Evolutionary conservation across 345 rosid genomes (phyloP).

Genomic region (Hibiscus mutabilis): DNA sequence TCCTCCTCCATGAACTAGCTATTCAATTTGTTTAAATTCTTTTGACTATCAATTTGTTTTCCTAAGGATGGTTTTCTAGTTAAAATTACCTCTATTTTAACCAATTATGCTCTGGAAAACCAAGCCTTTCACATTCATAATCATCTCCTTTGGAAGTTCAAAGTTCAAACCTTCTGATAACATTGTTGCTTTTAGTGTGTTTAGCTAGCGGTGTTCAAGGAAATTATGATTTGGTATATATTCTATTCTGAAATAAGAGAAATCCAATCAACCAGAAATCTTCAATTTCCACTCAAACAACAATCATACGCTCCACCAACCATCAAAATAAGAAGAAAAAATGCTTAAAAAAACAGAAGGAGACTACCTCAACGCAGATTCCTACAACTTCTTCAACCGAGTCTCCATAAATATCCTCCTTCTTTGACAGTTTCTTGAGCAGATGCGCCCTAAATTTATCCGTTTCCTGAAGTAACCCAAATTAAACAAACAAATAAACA

Average conservation of each 20-base stretch:
- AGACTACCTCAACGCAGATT: constrained; percentile 69
- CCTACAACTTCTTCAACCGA: constrained; percentile 62
- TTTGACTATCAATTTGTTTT: no score
- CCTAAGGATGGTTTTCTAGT: background rate
- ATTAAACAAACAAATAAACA: background rate
- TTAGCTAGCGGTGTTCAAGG: background rate
- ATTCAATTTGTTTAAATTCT: background rate
- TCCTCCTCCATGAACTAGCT: background rate
- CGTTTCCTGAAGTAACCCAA: constrained; percentile 51
- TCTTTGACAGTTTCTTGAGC: constrained; percentile 52
- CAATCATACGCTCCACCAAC: no score
- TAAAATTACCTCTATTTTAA: background rate
- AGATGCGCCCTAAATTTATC: constrained; percentile 68
- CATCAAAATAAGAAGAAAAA: background rate
- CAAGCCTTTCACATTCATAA: background rate
- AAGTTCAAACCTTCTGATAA: background rate
- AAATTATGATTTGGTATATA: background rate
- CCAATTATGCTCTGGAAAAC: background rate
- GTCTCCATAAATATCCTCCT: constrained; percentile 59
- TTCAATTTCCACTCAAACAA: background rate
- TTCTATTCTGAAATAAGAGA: background rate
- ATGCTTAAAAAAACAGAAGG: background rate
- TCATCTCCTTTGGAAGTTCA: background rate
- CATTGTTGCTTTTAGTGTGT: background rate
- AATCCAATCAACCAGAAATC: background rate